phyloP scores from a whole-genome alignment of 768 basidiomycete species.

The Chlorophyllum brunneum region DNA sequence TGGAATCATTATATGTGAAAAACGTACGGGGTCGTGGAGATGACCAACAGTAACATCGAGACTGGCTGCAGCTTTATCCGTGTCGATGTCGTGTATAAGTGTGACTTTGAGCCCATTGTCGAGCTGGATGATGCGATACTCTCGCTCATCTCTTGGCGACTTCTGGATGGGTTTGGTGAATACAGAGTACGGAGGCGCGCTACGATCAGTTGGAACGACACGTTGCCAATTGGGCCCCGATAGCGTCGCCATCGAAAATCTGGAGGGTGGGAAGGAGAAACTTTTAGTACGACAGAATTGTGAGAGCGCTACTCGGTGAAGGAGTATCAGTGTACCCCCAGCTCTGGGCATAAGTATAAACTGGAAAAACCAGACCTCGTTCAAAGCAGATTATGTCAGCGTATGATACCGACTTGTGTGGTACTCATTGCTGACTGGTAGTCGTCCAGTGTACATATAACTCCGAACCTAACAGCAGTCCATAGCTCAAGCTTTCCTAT shows the following conservation, averaged over 20 bases:
- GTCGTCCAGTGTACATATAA: too few relatives aligned
- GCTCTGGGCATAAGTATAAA: too few relatives aligned
- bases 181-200: conserved; percentile 43
- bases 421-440: too few relatives aligned
- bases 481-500: too few relatives aligned
- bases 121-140: conserved; percentile 80
- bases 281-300: background rate
- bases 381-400: background rate
- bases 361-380: too few relatives aligned
- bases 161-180: conserved; percentile 63
- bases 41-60: conserved; percentile 95
- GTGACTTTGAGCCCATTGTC: conserved; percentile 87
- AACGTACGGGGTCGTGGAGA: conserved; percentile 82
- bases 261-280: background rate
- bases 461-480: too few relatives aligned
- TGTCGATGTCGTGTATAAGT: conserved; percentile 75
- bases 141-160: conserved; percentile 73
- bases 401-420: background rate
- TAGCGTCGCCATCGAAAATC: background rate
- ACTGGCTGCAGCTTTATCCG: conserved; percentile 94
- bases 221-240: conserved; percentile 31
- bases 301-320: background rate
- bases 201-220: conserved; percentile 21
- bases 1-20: background rate
- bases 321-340: background rate